Evolutionary conservation across 2,329 filamentous ascomycete species (phyloP).

Genomic region (Myriosclerotinia duriaeana): DNA sequence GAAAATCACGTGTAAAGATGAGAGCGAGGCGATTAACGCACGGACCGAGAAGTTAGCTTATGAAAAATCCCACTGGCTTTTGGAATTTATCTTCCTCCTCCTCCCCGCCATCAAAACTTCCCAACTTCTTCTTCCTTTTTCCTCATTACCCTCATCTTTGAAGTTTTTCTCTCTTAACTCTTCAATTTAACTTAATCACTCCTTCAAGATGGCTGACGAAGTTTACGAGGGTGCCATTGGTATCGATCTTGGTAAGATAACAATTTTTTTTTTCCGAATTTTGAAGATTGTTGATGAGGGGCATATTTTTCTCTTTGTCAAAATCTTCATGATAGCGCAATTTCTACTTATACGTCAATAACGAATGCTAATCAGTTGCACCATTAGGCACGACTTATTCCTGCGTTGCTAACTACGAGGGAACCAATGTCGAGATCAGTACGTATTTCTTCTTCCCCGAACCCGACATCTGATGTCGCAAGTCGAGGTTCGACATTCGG

Average conservation of each 20-base stretch:
- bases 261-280: neutral
- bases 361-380: constrained; percentile 34
- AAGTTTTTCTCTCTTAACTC: constrained; percentile 26
- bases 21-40: constrained; percentile 17
- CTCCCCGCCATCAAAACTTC: constrained; percentile 26
- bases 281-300: constrained; percentile 13
- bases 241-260: constrained; percentile 90
- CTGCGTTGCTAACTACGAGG: constrained; percentile 99
- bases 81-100: constrained; percentile 20
- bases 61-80: constrained; percentile 20
- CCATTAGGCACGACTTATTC: constrained; percentile 94
- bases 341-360: neutral
- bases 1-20: neutral
- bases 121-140: constrained; percentile 17
- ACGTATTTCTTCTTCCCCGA: constrained; percentile 7
- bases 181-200: constrained; percentile 28
- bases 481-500: neutral
- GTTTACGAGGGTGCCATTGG: constrained; percentile 99
- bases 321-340: constrained; percentile 6
- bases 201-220: constrained; percentile 84
- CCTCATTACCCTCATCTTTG: constrained; percentile 24
- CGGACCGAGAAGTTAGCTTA: constrained; percentile 16
- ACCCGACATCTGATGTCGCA: constrained; percentile 5
- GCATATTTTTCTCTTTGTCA: constrained; percentile 12
- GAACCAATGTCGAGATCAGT: constrained; percentile 95